Conservation (phyloP, 1,284 basidiomycete genomes). For the Pseudozyma pruni region DNA sequence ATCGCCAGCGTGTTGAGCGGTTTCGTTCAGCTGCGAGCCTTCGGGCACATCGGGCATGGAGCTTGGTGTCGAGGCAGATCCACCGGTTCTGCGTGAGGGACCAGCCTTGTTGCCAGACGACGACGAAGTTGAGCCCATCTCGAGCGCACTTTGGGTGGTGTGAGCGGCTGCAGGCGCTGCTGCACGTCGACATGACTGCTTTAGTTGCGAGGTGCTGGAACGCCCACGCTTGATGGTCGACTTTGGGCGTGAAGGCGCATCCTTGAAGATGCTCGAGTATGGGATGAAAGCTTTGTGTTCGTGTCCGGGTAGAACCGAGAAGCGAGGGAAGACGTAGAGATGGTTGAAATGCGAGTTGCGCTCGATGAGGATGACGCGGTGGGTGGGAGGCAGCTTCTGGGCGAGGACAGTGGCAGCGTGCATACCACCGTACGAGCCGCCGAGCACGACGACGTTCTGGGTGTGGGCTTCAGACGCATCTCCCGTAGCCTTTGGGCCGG, state of each 20-base stretch:
- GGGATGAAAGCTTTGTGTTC: slow-evolving; percentile 78
- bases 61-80: slow-evolving; percentile 25
- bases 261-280: slow-evolving; percentile 78
- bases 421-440: slow-evolving; percentile 66
- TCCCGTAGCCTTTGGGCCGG: background rate
- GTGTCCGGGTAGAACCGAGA: slow-evolving; percentile 75
- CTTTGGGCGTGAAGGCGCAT: slow-evolving; percentile 60
- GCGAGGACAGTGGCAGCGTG: slow-evolving; percentile 69
- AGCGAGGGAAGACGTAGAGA: slow-evolving; percentile 74
- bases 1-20: background rate
- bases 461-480: slow-evolving; percentile 40
- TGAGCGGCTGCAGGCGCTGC: slow-evolving; percentile 1
- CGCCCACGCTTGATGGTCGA: slow-evolving; percentile 25
- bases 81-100: slow-evolving; percentile 21
- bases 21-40: slow-evolving; percentile 10
- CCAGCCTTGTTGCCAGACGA: slow-evolving; percentile 11
- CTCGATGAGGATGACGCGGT: slow-evolving; percentile 70
- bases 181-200: background rate
- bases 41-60: slow-evolving; percentile 42
- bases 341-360: slow-evolving; percentile 71
- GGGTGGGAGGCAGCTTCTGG: slow-evolving; percentile 67
- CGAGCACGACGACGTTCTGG: slow-evolving; percentile 67
- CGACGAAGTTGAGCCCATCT: slow-evolving; percentile 46
- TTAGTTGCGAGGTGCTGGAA: slow-evolving; percentile 8
- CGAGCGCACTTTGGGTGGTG: slow-evolving; percentile 29